phyloP scores from a whole-genome alignment of 495 filamentous ascomycete genomes.

The Talaromyces trachyspermus region DNA sequence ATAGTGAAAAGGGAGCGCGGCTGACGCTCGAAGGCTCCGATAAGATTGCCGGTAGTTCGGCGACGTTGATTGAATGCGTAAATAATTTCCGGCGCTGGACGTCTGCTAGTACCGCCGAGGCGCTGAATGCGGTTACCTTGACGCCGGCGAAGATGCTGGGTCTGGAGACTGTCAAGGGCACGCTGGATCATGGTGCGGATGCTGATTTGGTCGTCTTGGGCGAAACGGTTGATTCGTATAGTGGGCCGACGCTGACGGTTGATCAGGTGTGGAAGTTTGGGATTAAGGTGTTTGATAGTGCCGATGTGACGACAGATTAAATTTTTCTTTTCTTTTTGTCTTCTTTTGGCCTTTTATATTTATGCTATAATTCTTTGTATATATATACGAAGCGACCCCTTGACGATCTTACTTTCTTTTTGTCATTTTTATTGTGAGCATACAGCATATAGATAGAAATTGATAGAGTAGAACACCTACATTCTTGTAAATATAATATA shows the following conservation, averaged over 20 bases:
- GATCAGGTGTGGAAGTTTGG: conserved; percentile 79
- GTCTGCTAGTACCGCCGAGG: conserved; percentile 53
- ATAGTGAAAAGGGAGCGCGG: conserved; percentile 61
- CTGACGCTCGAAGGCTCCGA: conserved; percentile 62
- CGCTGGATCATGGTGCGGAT: conserved; percentile 60
- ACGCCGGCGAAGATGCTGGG: conserved; percentile 70
- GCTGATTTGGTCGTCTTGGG: conserved; percentile 71
- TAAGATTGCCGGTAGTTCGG: conserved; percentile 64
- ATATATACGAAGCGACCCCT: conserved; percentile 6
- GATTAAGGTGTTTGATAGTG: conserved; percentile 37
- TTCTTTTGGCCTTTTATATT: conserved; percentile 6
- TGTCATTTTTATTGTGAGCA: too few species aligned
- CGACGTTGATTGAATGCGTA: conserved; percentile 71
- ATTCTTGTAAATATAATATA: too few species aligned
- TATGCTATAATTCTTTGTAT: background rate
- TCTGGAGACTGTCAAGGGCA: conserved; percentile 58
- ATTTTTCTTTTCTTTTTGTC: conserved; percentile 8
- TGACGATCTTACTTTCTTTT: too few species aligned
- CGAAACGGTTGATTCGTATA: conserved; percentile 39
- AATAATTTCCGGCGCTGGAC: conserved; percentile 73
- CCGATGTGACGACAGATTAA: background rate
- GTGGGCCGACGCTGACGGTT: conserved; percentile 45
- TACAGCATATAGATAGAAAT: too few species aligned
- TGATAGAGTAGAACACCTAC: too few species aligned
- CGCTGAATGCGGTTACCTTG: conserved; percentile 60